Evolutionary conservation across 495 filamentous ascomycete genomes (phyloP).

Genomic region (Aspergillus sparsus): DNA sequence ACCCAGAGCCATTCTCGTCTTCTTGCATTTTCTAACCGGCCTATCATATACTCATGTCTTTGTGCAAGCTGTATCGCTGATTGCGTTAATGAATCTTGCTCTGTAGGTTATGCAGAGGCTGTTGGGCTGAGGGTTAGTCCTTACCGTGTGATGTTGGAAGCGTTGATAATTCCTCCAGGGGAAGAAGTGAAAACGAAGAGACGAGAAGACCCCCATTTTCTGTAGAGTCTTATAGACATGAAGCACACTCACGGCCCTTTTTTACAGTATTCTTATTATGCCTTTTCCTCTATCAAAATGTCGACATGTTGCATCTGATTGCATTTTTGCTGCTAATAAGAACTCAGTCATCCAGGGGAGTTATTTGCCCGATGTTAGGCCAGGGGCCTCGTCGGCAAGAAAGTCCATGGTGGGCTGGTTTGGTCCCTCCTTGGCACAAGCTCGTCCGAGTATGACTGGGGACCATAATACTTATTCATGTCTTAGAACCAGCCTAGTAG

Average conservation of each 20-base stretch:
- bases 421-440: too few relatives aligned
- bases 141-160: conserved; percentile 17
- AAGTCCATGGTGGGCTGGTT: too few relatives aligned
- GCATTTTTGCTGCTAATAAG: conserved; percentile 1
- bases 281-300: too few relatives aligned
- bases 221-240: too few relatives aligned
- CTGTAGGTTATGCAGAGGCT: background rate
- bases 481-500: too few relatives aligned
- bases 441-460: too few relatives aligned
- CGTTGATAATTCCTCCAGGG: conserved; percentile 20
- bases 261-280: too few relatives aligned
- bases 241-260: too few relatives aligned
- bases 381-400: background rate
- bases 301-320: background rate
- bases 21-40: conserved; percentile 20
- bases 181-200: conserved; percentile 7
- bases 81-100: background rate
- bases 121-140: background rate
- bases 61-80: conserved; percentile 9
- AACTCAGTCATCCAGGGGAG: background rate
- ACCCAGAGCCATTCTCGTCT: conserved; percentile 32
- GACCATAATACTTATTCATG: too few relatives aligned
- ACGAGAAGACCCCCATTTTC: too few relatives aligned
- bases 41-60: conserved; percentile 18
- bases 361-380: too few relatives aligned